These are phyloP conservation scores for Clarireedia homoeocarpa DNA, from an alignment of 2,329 filamentous ascomycete species.

Conservation along the genomic window DNA sequence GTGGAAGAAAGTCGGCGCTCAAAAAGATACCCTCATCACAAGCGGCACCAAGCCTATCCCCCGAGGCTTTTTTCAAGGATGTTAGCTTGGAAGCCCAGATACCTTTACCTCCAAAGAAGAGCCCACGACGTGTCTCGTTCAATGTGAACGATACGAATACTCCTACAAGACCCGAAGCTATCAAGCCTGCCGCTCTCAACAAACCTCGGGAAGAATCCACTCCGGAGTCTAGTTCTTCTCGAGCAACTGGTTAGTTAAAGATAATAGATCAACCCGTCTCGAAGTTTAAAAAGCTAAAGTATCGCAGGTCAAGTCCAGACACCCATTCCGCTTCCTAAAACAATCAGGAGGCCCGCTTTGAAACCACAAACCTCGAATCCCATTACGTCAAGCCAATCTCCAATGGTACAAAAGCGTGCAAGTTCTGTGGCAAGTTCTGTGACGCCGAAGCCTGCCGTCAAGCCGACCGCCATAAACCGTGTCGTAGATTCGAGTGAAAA, in stretches of 20 bases:
- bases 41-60: constrained; percentile 16
- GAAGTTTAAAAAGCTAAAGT: background rate
- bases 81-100: constrained; percentile 20
- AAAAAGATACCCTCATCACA: constrained; percentile 18
- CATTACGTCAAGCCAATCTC: constrained; percentile 1
- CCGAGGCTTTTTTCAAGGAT: constrained; percentile 11
- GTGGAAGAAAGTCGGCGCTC: constrained; percentile 20
- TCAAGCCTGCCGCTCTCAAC: background rate
- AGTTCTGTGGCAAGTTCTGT: background rate
- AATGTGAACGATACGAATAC: constrained; percentile 14
- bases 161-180: background rate
- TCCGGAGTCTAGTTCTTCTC: background rate
- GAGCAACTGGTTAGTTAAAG: background rate
- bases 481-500: background rate
- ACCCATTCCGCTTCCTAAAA: constrained; percentile 3
- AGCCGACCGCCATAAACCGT: background rate
- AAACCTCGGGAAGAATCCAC: background rate
- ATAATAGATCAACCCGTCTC: background rate
- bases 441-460: background rate
- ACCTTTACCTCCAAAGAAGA: constrained; percentile 14
- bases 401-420: background rate
- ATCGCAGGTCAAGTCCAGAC: background rate
- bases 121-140: constrained; percentile 14
- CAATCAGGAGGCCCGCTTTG: constrained; percentile 3
- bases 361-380: background rate